Evolutionary conservation across 225 moss, liverwort and hornwort genomes (phyloP).

Genomic region (Pseudoscleropodium purum): DNA sequence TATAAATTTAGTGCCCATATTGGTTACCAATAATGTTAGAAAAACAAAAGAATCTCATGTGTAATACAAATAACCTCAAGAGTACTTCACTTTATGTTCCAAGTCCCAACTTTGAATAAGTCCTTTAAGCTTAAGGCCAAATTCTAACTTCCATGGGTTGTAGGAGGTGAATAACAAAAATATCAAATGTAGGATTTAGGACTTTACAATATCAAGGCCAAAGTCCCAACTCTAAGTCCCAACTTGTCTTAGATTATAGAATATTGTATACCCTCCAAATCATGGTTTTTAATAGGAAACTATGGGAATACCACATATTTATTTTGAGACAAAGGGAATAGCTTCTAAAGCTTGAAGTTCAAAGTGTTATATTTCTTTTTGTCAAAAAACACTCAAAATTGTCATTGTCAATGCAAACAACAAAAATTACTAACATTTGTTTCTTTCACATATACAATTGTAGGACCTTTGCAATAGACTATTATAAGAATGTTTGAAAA

Average conservation of each 20-base stretch:
- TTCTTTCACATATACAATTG: too few species aligned
- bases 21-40: rapidly evolving
- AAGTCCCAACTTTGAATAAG: too few species aligned
- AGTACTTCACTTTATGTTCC: rapidly evolving
- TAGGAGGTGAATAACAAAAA: neutral
- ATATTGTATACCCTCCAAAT: too few species aligned
- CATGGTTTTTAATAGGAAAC: neutral
- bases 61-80: neutral
- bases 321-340: too few species aligned
- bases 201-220: neutral
- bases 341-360: rapidly evolving
- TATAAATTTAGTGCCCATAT: neutral
- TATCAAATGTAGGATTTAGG: neutral
- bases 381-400: neutral
- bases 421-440: too few species aligned
- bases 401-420: too few species aligned
- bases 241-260: neutral
- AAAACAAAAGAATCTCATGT: neutral
- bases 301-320: rapidly evolving
- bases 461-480: neutral
- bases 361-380: neutral
- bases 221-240: neutral
- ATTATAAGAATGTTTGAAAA: rapidly evolving
- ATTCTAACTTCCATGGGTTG: rapidly evolving
- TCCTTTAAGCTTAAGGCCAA: neutral